Conservation (phyloP, 352 stramenopile genomes). For the Globisporangium canariense region DNA sequence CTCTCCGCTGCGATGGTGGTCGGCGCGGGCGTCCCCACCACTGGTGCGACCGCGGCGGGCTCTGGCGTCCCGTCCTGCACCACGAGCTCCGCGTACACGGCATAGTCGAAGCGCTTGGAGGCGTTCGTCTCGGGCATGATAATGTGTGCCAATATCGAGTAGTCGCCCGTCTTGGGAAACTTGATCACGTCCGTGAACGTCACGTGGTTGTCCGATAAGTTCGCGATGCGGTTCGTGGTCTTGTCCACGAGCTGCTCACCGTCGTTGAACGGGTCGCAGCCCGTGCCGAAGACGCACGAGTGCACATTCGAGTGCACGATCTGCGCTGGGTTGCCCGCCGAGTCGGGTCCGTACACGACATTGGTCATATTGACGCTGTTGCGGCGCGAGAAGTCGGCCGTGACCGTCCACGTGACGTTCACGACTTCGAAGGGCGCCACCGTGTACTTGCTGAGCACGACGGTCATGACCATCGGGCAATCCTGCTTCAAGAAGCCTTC, state of each 20-base stretch:
- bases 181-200: slow-evolving; percentile 32
- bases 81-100: slow-evolving; percentile 40
- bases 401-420: slow-evolving; percentile 47
- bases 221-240: slow-evolving; percentile 49
- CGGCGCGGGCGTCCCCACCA: background rate
- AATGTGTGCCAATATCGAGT: slow-evolving; percentile 56
- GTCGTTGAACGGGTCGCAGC: slow-evolving; percentile 55
- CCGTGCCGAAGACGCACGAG: slow-evolving; percentile 45
- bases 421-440: slow-evolving; percentile 34
- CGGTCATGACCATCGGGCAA: slow-evolving; percentile 45
- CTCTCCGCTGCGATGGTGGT: background rate
- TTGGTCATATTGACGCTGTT: slow-evolving; percentile 53
- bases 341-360: slow-evolving; percentile 35
- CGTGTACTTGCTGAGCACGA: slow-evolving; percentile 25
- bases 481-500: slow-evolving; percentile 27
- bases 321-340: slow-evolving; percentile 34
- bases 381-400: slow-evolving; percentile 34
- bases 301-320: slow-evolving; percentile 70
- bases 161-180: slow-evolving; percentile 32
- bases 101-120: slow-evolving; percentile 46
- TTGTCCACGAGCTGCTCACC: slow-evolving; percentile 49
- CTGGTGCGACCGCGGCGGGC: slow-evolving; percentile 6
- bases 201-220: slow-evolving; percentile 48
- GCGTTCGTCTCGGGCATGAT: slow-evolving; percentile 50
- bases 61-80: slow-evolving; percentile 24